Conservation (phyloP, 148 eudicot species). For the Persicaria tinctoria region DNA sequence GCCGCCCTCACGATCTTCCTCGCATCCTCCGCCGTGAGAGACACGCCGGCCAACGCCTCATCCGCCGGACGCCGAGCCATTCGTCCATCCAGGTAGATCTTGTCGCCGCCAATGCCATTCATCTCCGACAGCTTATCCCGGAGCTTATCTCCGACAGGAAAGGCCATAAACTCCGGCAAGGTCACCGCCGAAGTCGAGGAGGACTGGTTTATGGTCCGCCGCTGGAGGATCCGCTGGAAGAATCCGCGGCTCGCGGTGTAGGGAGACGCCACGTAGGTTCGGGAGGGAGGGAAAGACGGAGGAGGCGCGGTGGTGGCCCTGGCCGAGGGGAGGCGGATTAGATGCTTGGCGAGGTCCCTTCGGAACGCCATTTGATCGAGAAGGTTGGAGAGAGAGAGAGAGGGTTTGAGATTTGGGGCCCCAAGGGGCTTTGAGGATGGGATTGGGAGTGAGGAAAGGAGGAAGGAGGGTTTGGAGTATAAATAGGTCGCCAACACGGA, state of each 20-base stretch:
- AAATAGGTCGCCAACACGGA: background rate
- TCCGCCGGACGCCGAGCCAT: conserved; percentile 10
- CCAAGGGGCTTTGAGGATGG: background rate
- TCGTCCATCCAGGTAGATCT: conserved; percentile 22
- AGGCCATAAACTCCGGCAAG: conserved; percentile 20
- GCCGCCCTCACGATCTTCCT: conserved; percentile 31
- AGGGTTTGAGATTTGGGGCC: background rate
- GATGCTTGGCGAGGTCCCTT: conserved; percentile 31
- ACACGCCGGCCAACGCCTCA: background rate
- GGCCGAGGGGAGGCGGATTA: conserved; percentile 8
- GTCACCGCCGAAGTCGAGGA: conserved; percentile 11
- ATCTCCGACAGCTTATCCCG: conserved; percentile 28
- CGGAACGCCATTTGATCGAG: conserved; percentile 44
- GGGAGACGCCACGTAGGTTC: conserved; percentile 23
- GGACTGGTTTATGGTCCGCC: conserved; percentile 22
- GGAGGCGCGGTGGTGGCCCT: background rate
- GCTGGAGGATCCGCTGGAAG: conserved; percentile 36
- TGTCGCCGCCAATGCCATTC: conserved; percentile 18
- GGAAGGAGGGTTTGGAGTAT: background rate
- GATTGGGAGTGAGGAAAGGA: background rate
- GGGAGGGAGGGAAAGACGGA: background rate
- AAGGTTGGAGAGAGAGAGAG: background rate
- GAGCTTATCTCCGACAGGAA: conserved; percentile 39
- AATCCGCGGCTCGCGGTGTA: conserved; percentile 21
- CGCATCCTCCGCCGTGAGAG: conserved; percentile 35